Percentiles rank a stretch among this genome's conserved stretches.
These are phyloP conservation scores for Casuarina glauca DNA, from an alignment of 306 rosid genomes.

Conservation along the genomic window DNA sequence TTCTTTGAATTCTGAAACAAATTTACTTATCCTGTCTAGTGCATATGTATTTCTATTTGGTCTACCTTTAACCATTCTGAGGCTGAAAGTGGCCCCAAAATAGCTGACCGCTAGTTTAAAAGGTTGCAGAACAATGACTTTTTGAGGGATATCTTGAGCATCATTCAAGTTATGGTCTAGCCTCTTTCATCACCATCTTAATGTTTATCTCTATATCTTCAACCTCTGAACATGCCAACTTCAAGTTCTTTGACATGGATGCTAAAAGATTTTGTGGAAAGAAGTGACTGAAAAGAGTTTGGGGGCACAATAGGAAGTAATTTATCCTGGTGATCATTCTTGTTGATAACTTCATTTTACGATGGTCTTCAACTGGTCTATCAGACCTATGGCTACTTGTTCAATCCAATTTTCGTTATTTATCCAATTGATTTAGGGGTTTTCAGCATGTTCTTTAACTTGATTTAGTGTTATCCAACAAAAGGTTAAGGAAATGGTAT, in stretches of 20 bases:
- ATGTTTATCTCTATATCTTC: neutral
- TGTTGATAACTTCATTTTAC: neutral
- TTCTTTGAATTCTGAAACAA: neutral
- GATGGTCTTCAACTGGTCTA: neutral
- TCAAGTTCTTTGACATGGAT: neutral
- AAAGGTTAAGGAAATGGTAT: neutral
- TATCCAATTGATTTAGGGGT: too few relatives aligned
- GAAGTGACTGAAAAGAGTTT: neutral
- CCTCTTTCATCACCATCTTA: neutral
- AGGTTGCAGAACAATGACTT: neutral
- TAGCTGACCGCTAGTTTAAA: neutral
- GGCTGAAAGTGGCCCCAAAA: neutral
- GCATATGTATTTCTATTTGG: neutral
- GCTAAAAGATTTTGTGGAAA: neutral
- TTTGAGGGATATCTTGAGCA: neutral
- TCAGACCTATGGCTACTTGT: neutral
- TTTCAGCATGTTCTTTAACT: too few relatives aligned
- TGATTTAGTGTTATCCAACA: neutral
- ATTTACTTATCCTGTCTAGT: neutral
- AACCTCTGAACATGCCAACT: neutral
- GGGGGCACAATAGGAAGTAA: neutral
- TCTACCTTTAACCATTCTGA: neutral
- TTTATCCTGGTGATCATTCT: neutral
- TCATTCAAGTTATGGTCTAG: neutral
- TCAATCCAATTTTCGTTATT: neutral